These are phyloP conservation scores for Aspergillus caelatus DNA, from an alignment of 2,329 filamentous ascomycete species.

Conservation along the genomic window DNA sequence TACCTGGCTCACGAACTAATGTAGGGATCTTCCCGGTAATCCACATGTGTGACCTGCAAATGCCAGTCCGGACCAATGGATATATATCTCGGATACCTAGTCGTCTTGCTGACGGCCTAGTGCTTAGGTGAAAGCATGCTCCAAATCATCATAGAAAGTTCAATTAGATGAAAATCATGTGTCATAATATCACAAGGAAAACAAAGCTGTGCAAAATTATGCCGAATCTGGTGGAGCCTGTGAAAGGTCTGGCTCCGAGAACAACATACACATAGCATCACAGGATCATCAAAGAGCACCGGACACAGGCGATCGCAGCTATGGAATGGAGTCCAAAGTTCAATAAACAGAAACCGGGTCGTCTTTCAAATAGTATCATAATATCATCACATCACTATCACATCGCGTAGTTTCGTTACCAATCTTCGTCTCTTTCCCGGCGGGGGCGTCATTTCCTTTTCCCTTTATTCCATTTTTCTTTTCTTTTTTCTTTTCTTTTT, in stretches of 20 bases:
- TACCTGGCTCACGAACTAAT: not conserved
- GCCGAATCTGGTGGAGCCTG: not conserved
- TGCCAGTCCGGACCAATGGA: not conserved
- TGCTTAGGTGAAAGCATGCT: no score
- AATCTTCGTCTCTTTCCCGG: not conserved
- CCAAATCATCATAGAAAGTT: not conserved
- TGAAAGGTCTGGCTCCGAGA: not conserved
- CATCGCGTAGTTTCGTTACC: not conserved
- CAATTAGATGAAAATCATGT: not conserved
- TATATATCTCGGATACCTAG: not conserved
- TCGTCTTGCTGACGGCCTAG: no score
- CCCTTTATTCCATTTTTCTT: not conserved
- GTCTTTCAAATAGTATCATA: not conserved
- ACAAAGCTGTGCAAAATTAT: not conserved
- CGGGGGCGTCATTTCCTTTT: not conserved
- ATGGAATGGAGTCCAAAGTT: not conserved
- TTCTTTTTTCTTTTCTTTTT: not conserved
- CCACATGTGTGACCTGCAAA: not conserved
- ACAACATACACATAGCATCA: not conserved
- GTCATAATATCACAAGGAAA: not conserved
- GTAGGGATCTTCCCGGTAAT: not conserved
- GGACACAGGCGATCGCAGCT: not conserved
- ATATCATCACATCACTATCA: constrained; percentile 1
- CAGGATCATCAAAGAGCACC: not conserved
- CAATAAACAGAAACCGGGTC: not conserved